Evolutionary conservation across 768 basidiomycete species (phyloP), one percentile per base, ranked within the genome.

Genomic region (Serendipita indica): DNA sequence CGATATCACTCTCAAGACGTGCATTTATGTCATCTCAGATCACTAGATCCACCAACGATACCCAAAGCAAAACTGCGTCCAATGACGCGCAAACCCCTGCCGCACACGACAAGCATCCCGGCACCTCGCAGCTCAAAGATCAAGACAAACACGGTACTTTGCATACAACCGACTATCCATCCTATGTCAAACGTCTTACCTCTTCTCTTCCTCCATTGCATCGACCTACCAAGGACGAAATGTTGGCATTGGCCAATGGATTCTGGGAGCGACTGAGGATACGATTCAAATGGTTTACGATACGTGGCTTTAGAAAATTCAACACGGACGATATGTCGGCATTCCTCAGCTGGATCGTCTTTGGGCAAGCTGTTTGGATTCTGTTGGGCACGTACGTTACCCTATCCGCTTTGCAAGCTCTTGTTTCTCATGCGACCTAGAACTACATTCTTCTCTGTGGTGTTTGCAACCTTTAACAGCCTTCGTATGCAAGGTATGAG

Each of bases 281-380:
- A 64, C 80, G 90, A n/a, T 89, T 97, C 74, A 91, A 91, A 68
- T 99, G 96, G 96, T 86, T 92, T 63, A 90, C 90, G 10, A 93
- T 98, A 65, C 78, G 89, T 62, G 90, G 89, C 3, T 99, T 96
- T 72, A 81, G 94, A 46, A 84, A 81, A 66, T 99, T 93, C 72
- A 92, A 96, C 64, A 85, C 89, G 56, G 96, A 99, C 69, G 96
- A 99, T 68, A 87, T 94, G 58, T 93, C 90, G 39, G 94, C 93
- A 0, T 97, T 99, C 71, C 72, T 94, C 33, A 92, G 89, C 57
- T 93, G 91, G 88, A 91, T 96, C 63, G 72, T 99, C 56, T 83
- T 97, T 75, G 93, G 93, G 66, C 92, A 97, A 66, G 89, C 91
- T 1, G 71, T 94, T 2, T 98, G 96, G 94, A 86, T 99, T 62